Base-by-base conservation (phyloP, 805 yeast genomes). In the Saturnispora hagleri region DNA sequence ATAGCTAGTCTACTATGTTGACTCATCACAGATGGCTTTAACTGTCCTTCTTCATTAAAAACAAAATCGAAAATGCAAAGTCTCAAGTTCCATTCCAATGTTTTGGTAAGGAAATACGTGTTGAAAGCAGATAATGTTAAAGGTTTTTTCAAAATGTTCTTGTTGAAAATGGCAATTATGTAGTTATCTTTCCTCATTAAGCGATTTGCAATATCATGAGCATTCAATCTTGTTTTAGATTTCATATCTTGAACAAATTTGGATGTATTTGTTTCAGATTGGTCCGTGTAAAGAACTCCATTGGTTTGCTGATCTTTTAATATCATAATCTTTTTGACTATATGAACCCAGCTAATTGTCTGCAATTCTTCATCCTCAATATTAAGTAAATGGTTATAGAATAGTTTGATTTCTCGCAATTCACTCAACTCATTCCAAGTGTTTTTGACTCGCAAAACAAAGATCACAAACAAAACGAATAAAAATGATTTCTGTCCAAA, bases 111-210 rank as follows among this genome's bases (percentile, higher is more conserved):
- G 44, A 77, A 73, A 20, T 62, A 58, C 5, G 59, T 56, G 10
- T 61, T 58, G 24, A 61, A 52, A 13, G 61, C 17, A 2, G 69
- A 66, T 5, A 65, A 55, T 1, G 83, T 80, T 17, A 89, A 63
- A 0, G 85, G 74, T 24, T 87, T 69, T 60, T 86, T 85, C 43
- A 91, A 68, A 1, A 91, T 70, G 53, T 86, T 80, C 58, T 82
- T 86, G 67, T 89, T 90, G 60, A 87, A 82, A 58, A 93, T 68
- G 1, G 97, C 97, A 62, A 93, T 89, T 74, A 89, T 75, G 65
- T 90, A 93, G 63, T 93, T 93, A 55, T 93, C 99, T 58, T 83
- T 87, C 54, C 99, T 74, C 99, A 93, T 90, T 52, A 93, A 86
- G 53, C 99, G 73, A 63, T 93, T 95, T 13, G 97, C 98, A 48